Base-by-base conservation (phyloP, 2,329 filamentous ascomycete species). In the Fusarium torulosum region DNA sequence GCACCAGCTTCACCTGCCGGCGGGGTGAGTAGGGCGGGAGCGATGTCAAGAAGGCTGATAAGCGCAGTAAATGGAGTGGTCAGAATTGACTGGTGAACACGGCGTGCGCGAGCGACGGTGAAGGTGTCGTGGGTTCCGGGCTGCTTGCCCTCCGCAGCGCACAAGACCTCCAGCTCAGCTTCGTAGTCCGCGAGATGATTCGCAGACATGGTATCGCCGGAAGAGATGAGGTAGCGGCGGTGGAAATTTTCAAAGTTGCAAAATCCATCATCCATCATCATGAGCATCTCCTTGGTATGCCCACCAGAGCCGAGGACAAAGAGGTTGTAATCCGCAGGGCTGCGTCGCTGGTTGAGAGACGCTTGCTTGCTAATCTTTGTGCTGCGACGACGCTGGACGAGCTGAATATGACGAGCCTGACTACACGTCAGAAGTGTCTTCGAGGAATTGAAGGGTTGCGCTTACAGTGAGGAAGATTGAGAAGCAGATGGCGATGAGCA, bases 251-350 rank as follows among this genome's bases (percentile, higher is more conserved):
- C 43, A 67, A 82, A 83, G 38, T 79, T 79, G 59, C 82, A 83
- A 74, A 86, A 86, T 69, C 85, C 86, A 70, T 83, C 81, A 57
- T 83, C 82, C 71, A 99, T 87, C 82, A 97, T 91, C 74, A 91
- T 89, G 66, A 97, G 84, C 91, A 99, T 97, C 79, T 99, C 96
- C 46, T 93, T 90, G 1, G 96, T 97, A 79, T 99, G 96, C 1
- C 96, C 96, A 31, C 96, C 96, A 4, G 92, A 96, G 52, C 96
- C 96, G 23, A 98, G 90, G 25, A 98, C 90, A 66, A 97, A 86
- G 31, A 97, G 83, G 53, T 94, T 82, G 77, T 94, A 86, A 25
- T 80, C 79, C 5, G 72, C 69, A 4, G 41, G 23, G 8, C 31
- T 61, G 21, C 53, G 49, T 21, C 56, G 62, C 3, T 44, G 46